Conservation (phyloP, 495 filamentous ascomycete genomes). For the Endocarpon pusillum region DNA sequence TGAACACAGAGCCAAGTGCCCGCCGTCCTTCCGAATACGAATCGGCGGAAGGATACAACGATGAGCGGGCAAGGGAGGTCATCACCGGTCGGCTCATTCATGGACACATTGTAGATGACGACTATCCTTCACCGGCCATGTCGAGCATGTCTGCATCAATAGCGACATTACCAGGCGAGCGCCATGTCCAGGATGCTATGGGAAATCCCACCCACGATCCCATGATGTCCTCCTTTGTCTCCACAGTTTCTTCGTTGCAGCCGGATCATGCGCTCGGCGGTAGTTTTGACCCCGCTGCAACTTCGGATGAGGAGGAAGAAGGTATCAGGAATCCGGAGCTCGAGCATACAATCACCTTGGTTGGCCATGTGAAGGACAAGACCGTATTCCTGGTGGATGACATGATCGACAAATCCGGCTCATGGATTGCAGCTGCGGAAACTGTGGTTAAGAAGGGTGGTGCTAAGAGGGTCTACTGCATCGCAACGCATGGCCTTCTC, state of each 20-base stretch:
- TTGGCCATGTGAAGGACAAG: constrained; percentile 74
- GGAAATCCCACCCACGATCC: constrained; percentile 26
- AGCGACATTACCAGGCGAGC: constrained; percentile 16
- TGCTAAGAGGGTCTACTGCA: constrained; percentile 89
- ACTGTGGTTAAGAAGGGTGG: constrained; percentile 85
- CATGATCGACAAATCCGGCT: constrained; percentile 94
- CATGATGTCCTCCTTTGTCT: constrained; percentile 51
- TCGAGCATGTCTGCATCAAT: constrained; percentile 44
- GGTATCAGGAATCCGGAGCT: constrained; percentile 51
- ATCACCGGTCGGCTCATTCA: constrained; percentile 86
- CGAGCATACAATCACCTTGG: constrained; percentile 89
- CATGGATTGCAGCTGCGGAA: constrained; percentile 97
- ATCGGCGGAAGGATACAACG: constrained; percentile 52
- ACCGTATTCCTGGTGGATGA: constrained; percentile 92
- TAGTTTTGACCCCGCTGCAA: constrained; percentile 58
- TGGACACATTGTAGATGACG: constrained; percentile 89
- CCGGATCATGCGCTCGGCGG: constrained; percentile 59
- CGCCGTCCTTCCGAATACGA: constrained; percentile 30
- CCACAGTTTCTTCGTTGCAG: constrained; percentile 34
- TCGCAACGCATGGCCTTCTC: constrained; percentile 92
- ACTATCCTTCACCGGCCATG: constrained; percentile 59
- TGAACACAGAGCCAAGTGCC: constrained; percentile 23
- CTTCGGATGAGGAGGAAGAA: constrained; percentile 81
- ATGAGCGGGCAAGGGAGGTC: constrained; percentile 75
- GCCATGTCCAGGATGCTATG: neutral